Evolutionary conservation across 2,329 filamentous ascomycete species (phyloP).

Genomic region (Aspergillus aculeatinus): DNA sequence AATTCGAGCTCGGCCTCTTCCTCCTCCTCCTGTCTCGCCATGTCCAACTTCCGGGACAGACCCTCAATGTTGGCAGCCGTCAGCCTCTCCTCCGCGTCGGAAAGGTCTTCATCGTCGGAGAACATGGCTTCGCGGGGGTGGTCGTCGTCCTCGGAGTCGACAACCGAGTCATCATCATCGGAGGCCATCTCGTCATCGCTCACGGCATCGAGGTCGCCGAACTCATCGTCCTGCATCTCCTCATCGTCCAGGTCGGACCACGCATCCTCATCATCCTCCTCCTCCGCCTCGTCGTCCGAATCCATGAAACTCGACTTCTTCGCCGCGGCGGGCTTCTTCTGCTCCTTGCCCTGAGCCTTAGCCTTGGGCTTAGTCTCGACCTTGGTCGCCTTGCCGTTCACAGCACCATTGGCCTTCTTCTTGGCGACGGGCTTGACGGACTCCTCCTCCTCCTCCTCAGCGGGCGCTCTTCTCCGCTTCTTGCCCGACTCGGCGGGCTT

Average conservation of each 20-base stretch:
- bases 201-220: constrained; percentile 44
- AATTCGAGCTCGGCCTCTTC: constrained; percentile 83
- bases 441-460: constrained; percentile 40
- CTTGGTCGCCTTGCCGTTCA: constrained; percentile 19
- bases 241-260: constrained; percentile 34
- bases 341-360: constrained; percentile 19
- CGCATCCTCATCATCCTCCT: constrained; percentile 46
- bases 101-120: constrained; percentile 90
- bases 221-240: constrained; percentile 47
- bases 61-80: constrained; percentile 96
- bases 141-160: constrained; percentile 69
- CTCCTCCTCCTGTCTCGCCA: constrained; percentile 71
- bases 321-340: constrained; percentile 35
- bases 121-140: constrained; percentile 69
- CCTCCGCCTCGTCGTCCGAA: constrained; percentile 43
- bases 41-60: constrained; percentile 79
- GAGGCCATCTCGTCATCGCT: constrained; percentile 49
- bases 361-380: constrained; percentile 2
- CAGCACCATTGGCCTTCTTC: constrained; percentile 32
- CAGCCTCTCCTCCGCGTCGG: constrained; percentile 82
- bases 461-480: constrained; percentile 61
- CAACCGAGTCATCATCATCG: constrained; percentile 60
- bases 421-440: constrained; percentile 39
- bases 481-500: constrained; percentile 54
- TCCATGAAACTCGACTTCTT: constrained; percentile 40